phyloP scores from a whole-genome alignment of 129 eudicot genomes.

The Arctium lappa region DNA sequence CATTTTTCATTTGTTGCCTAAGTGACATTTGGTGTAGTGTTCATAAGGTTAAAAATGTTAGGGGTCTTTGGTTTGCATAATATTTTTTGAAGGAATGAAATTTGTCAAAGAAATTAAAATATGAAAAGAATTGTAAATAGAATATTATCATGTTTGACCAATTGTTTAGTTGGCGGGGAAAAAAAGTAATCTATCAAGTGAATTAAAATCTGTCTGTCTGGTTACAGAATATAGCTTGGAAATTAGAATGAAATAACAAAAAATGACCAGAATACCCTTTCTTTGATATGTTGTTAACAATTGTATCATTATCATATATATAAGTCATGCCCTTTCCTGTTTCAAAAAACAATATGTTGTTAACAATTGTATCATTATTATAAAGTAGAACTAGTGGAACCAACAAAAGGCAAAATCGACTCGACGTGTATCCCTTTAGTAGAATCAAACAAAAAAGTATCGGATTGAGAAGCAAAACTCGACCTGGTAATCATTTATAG shows the following conservation, averaged over 20 bases:
- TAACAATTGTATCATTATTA: neutral
- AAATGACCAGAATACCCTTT: neutral
- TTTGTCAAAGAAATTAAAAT: too few relatives aligned
- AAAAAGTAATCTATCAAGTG: too few relatives aligned
- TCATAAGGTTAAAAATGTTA: too few relatives aligned
- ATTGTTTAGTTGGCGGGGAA: neutral
- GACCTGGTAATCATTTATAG: neutral
- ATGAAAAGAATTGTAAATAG: too few relatives aligned
- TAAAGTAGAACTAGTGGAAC: neutral
- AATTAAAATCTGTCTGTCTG: neutral
- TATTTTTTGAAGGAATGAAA: too few relatives aligned
- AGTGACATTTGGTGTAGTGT: too few relatives aligned
- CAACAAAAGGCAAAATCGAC: neutral
- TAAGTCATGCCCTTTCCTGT: neutral
- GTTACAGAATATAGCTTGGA: neutral
- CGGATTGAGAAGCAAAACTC: neutral
- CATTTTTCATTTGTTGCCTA: too few relatives aligned
- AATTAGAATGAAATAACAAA: neutral
- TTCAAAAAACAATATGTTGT: too few relatives aligned
- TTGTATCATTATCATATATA: too few relatives aligned
- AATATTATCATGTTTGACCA: too few relatives aligned
- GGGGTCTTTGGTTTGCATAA: neutral
- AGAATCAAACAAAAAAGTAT: neutral
- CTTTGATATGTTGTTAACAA: neutral
- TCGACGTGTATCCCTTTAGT: neutral